Percentiles rank a stretch among this genome's conserved stretches.
Evolutionary conservation across 805 yeast species (phyloP).

Genomic region (Starmerella sp.): DNA sequence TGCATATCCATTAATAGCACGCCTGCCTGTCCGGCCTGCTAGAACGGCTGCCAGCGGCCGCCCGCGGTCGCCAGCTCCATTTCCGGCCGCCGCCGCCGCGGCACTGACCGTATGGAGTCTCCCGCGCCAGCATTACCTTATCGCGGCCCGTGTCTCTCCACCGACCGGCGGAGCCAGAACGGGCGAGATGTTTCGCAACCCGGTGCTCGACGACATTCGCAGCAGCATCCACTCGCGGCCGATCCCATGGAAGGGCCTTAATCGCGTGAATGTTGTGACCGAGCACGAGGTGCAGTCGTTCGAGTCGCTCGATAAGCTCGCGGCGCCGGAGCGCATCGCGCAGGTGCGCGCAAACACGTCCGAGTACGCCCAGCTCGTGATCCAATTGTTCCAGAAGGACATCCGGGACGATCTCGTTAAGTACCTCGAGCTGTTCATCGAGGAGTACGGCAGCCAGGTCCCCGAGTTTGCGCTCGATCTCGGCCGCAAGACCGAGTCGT

Average conservation of each 20-base stretch:
- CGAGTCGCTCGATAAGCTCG: conserved; percentile 42
- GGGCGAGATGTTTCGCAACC: conserved; percentile 18
- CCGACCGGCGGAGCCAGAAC: background rate
- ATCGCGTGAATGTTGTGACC: conserved; percentile 57
- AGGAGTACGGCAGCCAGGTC: conserved; percentile 37
- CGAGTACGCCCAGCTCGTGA: conserved; percentile 43
- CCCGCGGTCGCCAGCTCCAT: too few relatives aligned
- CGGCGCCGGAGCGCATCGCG: conserved; percentile 26
- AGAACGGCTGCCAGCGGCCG: too few relatives aligned
- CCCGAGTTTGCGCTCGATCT: conserved; percentile 31
- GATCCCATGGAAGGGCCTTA: conserved; percentile 86
- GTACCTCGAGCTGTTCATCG: conserved; percentile 49
- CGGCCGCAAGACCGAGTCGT: conserved; percentile 36
- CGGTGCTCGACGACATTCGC: conserved; percentile 30
- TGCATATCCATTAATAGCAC: too few relatives aligned
- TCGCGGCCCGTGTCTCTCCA: background rate
- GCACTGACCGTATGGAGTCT: too few relatives aligned
- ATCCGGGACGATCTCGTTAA: conserved; percentile 55
- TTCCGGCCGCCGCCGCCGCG: too few relatives aligned
- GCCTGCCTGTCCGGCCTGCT: too few relatives aligned
- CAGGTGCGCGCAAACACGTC: conserved; percentile 33
- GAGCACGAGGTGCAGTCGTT: conserved; percentile 56
- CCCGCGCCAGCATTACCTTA: background rate
- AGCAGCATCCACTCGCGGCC: conserved; percentile 64
- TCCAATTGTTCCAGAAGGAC: conserved; percentile 43